A percentile compares a stretch with the other conserved stretches of the same genome.
phyloP scores from a whole-genome alignment of 768 basidiomycete genomes.

The Grammothele lineata region DNA sequence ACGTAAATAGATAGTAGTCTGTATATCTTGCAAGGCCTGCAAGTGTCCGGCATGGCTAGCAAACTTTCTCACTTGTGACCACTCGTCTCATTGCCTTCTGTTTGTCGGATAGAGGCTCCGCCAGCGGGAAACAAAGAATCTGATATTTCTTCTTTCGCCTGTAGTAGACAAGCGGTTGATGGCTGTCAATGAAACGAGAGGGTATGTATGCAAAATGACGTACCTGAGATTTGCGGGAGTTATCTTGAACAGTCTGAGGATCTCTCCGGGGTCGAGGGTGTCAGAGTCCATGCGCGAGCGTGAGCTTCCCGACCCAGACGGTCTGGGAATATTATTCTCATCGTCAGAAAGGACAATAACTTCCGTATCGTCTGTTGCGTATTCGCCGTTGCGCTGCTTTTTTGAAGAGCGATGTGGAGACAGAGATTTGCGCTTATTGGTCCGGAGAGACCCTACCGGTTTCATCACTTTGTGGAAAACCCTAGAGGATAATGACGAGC shows the following conservation, averaged over 20 bases:
- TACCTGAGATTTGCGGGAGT: conserved; percentile 39
- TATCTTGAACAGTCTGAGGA: conserved; percentile 49
- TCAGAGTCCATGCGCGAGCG: conserved; percentile 1
- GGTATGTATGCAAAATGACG: conserved; percentile 18
- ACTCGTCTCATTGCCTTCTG: conserved; percentile 48
- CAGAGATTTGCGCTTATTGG: conserved; percentile 18
- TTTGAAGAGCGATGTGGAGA: neutral
- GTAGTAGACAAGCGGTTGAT: neutral
- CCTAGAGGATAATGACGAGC: conserved; percentile 1
- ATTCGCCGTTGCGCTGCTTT: conserved; percentile 10
- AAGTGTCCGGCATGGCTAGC: no score
- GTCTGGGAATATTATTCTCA: no score
- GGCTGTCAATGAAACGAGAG: no score
- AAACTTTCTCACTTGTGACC: conserved; percentile 45
- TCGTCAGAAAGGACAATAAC: conserved; percentile 29
- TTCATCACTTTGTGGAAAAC: conserved; percentile 11
- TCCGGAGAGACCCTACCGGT: conserved; percentile 12
- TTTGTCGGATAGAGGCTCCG: conserved; percentile 49
- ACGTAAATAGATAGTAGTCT: no score
- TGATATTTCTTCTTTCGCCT: conserved; percentile 56
- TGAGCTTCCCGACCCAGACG: no score
- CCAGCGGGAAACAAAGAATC: conserved; percentile 78
- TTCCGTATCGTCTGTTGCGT: conserved; percentile 1
- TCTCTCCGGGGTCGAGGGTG: conserved; percentile 27
- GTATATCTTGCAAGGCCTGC: no score